Percentiles rank a stretch among this genome's conserved stretches.
Evolutionary conservation across 352 stramenopile species (phyloP).

Genomic region (Phytophthora boehmeriae): DNA sequence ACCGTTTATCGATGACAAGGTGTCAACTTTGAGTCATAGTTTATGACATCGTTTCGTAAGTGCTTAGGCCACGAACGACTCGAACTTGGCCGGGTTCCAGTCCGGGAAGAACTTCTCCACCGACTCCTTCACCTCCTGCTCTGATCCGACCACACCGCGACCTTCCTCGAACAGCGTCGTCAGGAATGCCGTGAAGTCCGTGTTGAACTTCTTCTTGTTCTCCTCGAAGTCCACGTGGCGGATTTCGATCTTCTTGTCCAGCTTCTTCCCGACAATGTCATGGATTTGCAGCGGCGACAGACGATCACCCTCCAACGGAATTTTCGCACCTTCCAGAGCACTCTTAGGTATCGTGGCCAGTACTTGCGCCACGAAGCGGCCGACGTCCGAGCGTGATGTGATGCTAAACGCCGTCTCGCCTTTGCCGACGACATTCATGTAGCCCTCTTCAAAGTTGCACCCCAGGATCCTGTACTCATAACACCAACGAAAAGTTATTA

Average conservation of each 20-base stretch:
- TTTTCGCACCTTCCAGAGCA: conserved; percentile 16
- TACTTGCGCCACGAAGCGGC: conserved; percentile 24
- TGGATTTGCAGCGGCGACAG: conserved; percentile 24
- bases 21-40: no score
- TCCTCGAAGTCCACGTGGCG: conserved; percentile 21
- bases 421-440: conserved; percentile 21
- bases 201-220: conserved; percentile 28
- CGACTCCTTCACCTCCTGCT: conserved; percentile 18
- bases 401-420: conserved; percentile 19
- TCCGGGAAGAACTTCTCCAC: conserved; percentile 29
- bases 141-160: conserved; percentile 16
- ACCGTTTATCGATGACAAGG: no score
- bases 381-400: conserved; percentile 13
- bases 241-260: conserved; percentile 33
- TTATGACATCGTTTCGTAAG: no score
- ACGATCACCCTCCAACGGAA: conserved; percentile 24
- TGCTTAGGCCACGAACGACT: conserved; percentile 15
- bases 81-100: conserved; percentile 22
- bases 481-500: not conserved
- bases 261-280: conserved; percentile 24
- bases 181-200: conserved; percentile 28
- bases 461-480: conserved; percentile 9
- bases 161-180: conserved; percentile 26
- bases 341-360: conserved; percentile 16
- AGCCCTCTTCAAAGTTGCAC: conserved; percentile 23